These are phyloP conservation scores for Thermoascus crustaceus DNA, from an alignment of 2,329 filamentous ascomycete species.

Conservation along the genomic window DNA sequence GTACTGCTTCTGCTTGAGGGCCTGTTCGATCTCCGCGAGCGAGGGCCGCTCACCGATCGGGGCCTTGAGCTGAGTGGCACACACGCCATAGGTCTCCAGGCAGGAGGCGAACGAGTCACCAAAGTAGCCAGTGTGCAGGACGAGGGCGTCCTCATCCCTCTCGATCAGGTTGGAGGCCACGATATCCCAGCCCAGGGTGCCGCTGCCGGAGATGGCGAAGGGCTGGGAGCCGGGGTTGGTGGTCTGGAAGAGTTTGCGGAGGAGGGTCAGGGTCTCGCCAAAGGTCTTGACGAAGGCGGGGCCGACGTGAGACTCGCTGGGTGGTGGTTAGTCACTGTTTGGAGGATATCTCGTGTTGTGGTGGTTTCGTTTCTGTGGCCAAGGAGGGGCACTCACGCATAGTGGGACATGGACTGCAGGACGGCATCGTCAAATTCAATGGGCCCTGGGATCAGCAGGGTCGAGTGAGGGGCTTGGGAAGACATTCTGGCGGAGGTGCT, in stretches of 20 bases:
- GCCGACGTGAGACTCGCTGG: slow-evolving; percentile 87
- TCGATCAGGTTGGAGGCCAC: slow-evolving; percentile 91
- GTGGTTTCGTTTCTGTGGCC: not conserved
- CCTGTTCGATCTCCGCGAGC: slow-evolving; percentile 78
- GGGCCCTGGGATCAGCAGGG: slow-evolving; percentile 90
- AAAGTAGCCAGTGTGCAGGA: slow-evolving; percentile 95
- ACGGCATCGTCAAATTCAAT: slow-evolving; percentile 99
- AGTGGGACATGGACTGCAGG: slow-evolving; percentile 89
- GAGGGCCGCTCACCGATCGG: slow-evolving; percentile 82
- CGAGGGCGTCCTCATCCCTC: slow-evolving; percentile 79
- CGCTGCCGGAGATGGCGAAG: slow-evolving; percentile 87
- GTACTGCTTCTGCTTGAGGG: slow-evolving; percentile 82
- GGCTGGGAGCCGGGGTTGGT: slow-evolving; percentile 75
- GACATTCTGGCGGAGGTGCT: slow-evolving; percentile 42
- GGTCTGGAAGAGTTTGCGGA: slow-evolving; percentile 92
- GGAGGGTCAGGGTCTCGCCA: slow-evolving; percentile 77
- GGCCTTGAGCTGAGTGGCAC: slow-evolving; percentile 81
- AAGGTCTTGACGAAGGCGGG: slow-evolving; percentile 83
- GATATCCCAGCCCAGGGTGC: slow-evolving; percentile 93
- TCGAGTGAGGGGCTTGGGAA: slow-evolving; percentile 52
- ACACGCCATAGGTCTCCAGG: slow-evolving; percentile 81
- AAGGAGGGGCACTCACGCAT: slow-evolving; percentile 39
- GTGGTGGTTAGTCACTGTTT: slow-evolving; percentile 12
- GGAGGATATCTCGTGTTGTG: not conserved
- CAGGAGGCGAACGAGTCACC: slow-evolving; percentile 91